Conservation (phyloP, 257 asterid species). For the Ehretia macrophylla region DNA sequence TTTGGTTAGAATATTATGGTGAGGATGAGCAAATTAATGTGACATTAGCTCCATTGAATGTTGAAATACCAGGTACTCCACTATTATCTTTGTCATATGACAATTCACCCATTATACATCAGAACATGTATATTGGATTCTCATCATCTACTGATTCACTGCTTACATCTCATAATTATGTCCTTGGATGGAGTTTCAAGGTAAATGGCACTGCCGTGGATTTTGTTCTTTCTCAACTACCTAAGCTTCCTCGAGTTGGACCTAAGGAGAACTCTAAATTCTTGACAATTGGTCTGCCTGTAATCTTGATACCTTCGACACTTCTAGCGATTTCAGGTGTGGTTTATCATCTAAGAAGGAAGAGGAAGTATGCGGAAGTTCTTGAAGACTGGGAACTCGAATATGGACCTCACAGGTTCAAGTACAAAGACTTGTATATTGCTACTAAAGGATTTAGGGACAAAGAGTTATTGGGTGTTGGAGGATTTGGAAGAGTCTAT, state of each 20-base stretch:
- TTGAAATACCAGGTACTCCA: constrained; percentile 8
- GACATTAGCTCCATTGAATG: constrained; percentile 13
- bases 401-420: constrained; percentile 25
- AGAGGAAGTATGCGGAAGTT: constrained; percentile 13
- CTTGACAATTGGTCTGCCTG: constrained; percentile 1
- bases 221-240: constrained; percentile 9
- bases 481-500: constrained; percentile 25
- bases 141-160: constrained; percentile 7
- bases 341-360: constrained; percentile 21
- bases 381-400: constrained; percentile 25
- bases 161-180: constrained; percentile 9
- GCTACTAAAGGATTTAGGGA: constrained; percentile 24
- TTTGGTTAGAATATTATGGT: constrained; percentile 17
- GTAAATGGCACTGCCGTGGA: constrained; percentile 12
- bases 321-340: neutral
- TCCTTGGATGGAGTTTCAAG: constrained; percentile 24
- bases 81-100: constrained; percentile 9
- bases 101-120: constrained; percentile 8
- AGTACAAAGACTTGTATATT: constrained; percentile 15
- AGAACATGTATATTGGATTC: constrained; percentile 18
- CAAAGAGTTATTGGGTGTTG: constrained; percentile 3
- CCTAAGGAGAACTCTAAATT: neutral
- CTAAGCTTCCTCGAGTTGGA: constrained; percentile 6
- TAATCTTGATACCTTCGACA: neutral
- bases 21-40: constrained; percentile 5